A percentile compares a stretch with the other conserved stretches of the same genome.
Conservation (phyloP, 2,329 filamentous ascomycete species). For the Verticillium nonalfalfae region DNA sequence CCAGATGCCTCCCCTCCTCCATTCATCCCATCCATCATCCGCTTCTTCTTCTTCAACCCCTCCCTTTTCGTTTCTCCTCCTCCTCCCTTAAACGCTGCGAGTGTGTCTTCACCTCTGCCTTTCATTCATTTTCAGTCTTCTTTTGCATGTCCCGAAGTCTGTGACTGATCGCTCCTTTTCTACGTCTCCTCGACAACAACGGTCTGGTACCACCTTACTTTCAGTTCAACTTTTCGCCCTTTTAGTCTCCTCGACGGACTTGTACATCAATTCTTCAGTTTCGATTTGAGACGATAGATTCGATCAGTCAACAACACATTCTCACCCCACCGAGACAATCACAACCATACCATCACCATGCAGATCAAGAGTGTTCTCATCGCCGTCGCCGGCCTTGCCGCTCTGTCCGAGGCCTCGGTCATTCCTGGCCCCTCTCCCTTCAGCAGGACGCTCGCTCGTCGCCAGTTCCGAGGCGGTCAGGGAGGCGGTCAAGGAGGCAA, state of each 20-base stretch:
- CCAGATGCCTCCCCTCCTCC: constrained; percentile 19
- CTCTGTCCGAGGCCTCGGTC: constrained; percentile 36
- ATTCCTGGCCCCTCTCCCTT: constrained; percentile 30
- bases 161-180: constrained; percentile 37
- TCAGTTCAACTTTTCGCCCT: constrained; percentile 13
- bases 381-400: constrained; percentile 41
- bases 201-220: constrained; percentile 44
- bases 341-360: constrained; percentile 31
- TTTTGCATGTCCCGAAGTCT: constrained; percentile 26
- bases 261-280: constrained; percentile 8
- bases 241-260: neutral
- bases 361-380: constrained; percentile 41
- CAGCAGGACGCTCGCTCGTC: constrained; percentile 28
- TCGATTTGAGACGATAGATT: constrained; percentile 1
- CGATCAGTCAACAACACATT: neutral
- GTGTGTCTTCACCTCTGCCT: constrained; percentile 36
- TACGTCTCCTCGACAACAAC: constrained; percentile 23
- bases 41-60: constrained; percentile 15
- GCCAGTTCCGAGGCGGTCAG: constrained; percentile 26
- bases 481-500: constrained; percentile 4
- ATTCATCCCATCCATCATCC: constrained; percentile 22
- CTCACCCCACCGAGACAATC: neutral
- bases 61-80: constrained; percentile 26
- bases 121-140: constrained; percentile 36
- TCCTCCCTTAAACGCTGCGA: constrained; percentile 35